Evolutionary conservation across 208 protist species (phyloP).

Genomic region (Crithidia fasciculata): DNA sequence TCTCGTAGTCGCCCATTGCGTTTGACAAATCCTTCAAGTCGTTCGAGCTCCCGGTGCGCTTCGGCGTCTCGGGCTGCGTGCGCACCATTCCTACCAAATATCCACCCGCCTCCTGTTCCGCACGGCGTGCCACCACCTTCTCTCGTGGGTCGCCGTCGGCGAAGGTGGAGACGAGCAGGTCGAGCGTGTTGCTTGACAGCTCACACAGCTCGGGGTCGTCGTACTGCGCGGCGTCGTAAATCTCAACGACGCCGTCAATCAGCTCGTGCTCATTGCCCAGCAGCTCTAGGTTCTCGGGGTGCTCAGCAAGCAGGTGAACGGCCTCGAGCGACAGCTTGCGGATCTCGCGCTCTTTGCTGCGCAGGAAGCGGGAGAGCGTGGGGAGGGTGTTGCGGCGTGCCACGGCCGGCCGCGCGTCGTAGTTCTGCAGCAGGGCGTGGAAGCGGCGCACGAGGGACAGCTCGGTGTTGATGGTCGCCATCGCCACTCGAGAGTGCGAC

Average conservation of each 20-base stretch:
- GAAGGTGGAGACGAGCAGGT: constrained; percentile 56
- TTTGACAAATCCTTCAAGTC: constrained; percentile 23
- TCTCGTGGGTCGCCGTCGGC: constrained; percentile 54
- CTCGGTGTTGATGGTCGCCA: constrained; percentile 78
- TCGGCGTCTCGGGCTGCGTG: neutral
- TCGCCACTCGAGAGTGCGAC: constrained; percentile 3
- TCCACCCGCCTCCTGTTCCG: constrained; percentile 27
- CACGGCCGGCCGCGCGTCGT: constrained; percentile 78
- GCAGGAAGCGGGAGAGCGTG: constrained; percentile 78
- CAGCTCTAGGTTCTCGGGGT: constrained; percentile 87
- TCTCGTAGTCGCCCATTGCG: constrained; percentile 25
- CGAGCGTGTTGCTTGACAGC: constrained; percentile 48
- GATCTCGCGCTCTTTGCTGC: constrained; percentile 81
- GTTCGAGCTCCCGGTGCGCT: constrained; percentile 26
- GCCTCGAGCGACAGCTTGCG: constrained; percentile 71
- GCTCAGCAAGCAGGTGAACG: constrained; percentile 77
- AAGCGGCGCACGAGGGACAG: constrained; percentile 84
- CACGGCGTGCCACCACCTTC: constrained; percentile 27
- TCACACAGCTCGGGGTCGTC: constrained; percentile 84
- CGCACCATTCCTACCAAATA: neutral
- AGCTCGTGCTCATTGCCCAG: constrained; percentile 56
- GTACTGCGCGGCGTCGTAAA: constrained; percentile 78
- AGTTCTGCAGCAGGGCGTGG: constrained; percentile 71
- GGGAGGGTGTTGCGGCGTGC: constrained; percentile 87
- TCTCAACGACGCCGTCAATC: constrained; percentile 56